Conservation (phyloP, 140 eudicot genomes). For the Stevia rebaudiana region DNA sequence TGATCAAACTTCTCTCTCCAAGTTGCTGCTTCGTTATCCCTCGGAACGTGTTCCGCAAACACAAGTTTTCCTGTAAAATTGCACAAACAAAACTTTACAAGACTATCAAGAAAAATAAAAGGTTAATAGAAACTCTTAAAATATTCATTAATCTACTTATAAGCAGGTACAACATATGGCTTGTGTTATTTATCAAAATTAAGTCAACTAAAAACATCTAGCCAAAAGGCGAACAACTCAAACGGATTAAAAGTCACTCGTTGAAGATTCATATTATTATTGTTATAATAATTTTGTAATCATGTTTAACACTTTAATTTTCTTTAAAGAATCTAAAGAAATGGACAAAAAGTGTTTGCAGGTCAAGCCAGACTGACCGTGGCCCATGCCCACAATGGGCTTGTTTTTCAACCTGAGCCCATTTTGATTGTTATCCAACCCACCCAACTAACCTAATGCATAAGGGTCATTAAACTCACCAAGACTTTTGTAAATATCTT, state of each 20-base stretch:
- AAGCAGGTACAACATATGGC: background rate
- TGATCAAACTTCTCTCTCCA: slow-evolving; percentile 96
- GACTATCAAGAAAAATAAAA: slow-evolving; percentile 13
- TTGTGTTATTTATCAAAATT: background rate
- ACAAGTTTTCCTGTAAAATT: slow-evolving; percentile 74
- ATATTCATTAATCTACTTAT: background rate
- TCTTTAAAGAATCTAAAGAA: background rate
- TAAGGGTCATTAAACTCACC: slow-evolving; percentile 42
- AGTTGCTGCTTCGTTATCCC: slow-evolving; percentile 91
- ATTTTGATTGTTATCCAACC: background rate
- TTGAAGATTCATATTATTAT: too few species aligned
- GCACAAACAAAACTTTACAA: slow-evolving; percentile 2
- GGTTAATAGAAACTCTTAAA: background rate
- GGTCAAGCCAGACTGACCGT: background rate
- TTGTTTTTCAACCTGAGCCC: background rate
- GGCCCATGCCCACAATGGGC: too few species aligned
- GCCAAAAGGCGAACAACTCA: background rate
- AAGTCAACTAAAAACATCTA: background rate
- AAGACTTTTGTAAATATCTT: slow-evolving; percentile 87
- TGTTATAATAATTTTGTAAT: background rate
- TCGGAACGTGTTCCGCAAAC: slow-evolving; percentile 83
- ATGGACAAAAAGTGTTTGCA: slow-evolving; percentile 4
- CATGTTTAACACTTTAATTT: background rate
- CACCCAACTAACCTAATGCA: background rate
- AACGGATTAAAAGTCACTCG: too few species aligned